Conservation (phyloP, 2,329 filamentous ascomycete genomes). For the Ustilaginoidea virens region DNA sequence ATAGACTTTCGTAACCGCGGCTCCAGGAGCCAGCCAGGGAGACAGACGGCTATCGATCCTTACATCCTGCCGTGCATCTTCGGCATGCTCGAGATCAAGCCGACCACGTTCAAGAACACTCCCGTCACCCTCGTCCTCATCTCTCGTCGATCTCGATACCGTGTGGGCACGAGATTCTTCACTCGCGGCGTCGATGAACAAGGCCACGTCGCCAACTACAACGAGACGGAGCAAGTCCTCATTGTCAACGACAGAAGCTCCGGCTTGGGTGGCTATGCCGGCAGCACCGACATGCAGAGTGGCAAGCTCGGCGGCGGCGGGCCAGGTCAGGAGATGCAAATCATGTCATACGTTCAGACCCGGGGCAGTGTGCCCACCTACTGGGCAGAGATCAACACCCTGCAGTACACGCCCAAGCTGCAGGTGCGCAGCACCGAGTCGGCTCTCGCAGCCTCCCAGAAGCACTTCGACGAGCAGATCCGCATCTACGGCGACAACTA, state of each 20-base stretch:
- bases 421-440: conserved; percentile 75
- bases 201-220: conserved; percentile 95
- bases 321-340: conserved; percentile 64
- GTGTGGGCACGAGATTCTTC: conserved; percentile 87
- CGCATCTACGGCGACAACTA: conserved; percentile 90
- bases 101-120: conserved; percentile 72
- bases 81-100: conserved; percentile 84
- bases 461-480: conserved; percentile 91
- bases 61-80: conserved; percentile 94
- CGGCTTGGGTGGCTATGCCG: conserved; percentile 66
- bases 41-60: conserved; percentile 67
- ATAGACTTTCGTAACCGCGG: conserved; percentile 68
- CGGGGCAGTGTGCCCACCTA: conserved; percentile 90
- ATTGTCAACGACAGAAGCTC: conserved; percentile 71
- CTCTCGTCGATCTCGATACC: conserved; percentile 73
- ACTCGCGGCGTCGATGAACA: conserved; percentile 86
- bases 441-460: conserved; percentile 61
- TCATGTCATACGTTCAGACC: conserved; percentile 91
- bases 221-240: conserved; percentile 90
- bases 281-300: conserved; percentile 60
- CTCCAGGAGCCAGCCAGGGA: conserved; percentile 46
- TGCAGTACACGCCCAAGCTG: conserved; percentile 82
- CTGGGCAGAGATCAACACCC: conserved; percentile 90
- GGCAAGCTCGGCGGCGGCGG: conserved; percentile 44
- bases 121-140: conserved; percentile 76